Percentiles rank a stretch among this genome's conserved stretches.
These are phyloP conservation scores for Taphrina communis DNA, from an alignment of 1,139 yeast genomes.

Conservation along the genomic window DNA sequence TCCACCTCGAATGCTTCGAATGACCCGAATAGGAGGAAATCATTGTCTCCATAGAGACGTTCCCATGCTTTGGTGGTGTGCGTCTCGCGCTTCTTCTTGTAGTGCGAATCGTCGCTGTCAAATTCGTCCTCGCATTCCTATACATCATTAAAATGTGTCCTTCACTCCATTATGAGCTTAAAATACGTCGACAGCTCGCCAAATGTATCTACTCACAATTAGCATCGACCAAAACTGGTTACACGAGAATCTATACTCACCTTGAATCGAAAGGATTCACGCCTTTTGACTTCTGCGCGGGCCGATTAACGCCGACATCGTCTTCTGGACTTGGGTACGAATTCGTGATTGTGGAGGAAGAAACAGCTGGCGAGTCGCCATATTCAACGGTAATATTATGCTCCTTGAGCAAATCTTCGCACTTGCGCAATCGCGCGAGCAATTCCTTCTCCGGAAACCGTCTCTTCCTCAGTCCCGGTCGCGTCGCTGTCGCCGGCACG, in stretches of 20 bases:
- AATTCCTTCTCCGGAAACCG: constrained; percentile 2
- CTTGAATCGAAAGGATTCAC: constrained; percentile 1
- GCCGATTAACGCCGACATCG: not conserved
- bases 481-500: not conserved
- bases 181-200: not conserved
- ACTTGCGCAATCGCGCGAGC: constrained; percentile 3
- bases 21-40: not conserved
- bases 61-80: constrained; percentile 1
- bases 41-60: constrained; percentile 4
- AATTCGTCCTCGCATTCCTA: constrained; percentile 2
- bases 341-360: not conserved
- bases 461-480: not conserved
- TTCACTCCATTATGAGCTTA: too few relatives aligned
- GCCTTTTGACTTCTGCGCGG: not conserved
- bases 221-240: too few relatives aligned
- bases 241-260: not conserved
- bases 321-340: not conserved
- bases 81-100: not conserved
- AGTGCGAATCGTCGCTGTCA: constrained; percentile 1
- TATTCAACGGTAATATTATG: not conserved
- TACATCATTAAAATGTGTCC: not conserved
- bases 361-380: not conserved
- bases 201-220: not conserved
- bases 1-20: not conserved
- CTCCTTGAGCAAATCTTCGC: not conserved